Evolutionary conservation across 306 rosid genomes (phyloP).

Genomic region (Gynostemma pentaphyllum): DNA sequence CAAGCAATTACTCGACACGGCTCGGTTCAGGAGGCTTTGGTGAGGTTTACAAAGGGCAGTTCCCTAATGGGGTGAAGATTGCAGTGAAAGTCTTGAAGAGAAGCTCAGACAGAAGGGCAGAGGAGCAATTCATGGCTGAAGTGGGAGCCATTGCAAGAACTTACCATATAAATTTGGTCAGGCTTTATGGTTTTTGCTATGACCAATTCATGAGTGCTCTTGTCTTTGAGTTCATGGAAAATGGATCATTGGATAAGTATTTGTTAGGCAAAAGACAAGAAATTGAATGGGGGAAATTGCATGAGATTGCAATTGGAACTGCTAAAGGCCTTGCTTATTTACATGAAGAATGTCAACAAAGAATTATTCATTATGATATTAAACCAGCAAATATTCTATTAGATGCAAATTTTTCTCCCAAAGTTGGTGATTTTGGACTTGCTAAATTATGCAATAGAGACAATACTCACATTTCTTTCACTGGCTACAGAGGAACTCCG

Average conservation of each 20-base stretch:
- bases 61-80: constrained; percentile 21
- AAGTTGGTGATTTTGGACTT: constrained; percentile 48
- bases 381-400: constrained; percentile 47
- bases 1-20: constrained; percentile 3
- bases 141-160: constrained; percentile 21
- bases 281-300: constrained; percentile 28
- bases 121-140: constrained; percentile 36
- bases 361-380: constrained; percentile 45
- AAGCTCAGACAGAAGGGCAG: constrained; percentile 20
- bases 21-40: constrained; percentile 44
- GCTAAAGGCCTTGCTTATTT: constrained; percentile 36
- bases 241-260: constrained; percentile 37
- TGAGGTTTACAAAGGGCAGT: constrained; percentile 26
- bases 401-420: constrained; percentile 23
- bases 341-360: constrained; percentile 37
- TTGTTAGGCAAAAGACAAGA: constrained; percentile 17
- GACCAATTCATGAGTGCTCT: constrained; percentile 28
- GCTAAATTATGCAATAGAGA: constrained; percentile 33
- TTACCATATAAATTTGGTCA: constrained; percentile 37
- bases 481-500: constrained; percentile 38
- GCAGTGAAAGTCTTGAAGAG: constrained; percentile 39
- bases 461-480: constrained; percentile 26
- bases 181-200: constrained; percentile 33
- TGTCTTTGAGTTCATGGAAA: constrained; percentile 34
- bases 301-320: constrained; percentile 35